Conservation (phyloP, 2,329 filamentous ascomycete genomes). For the Teratosphaeria pseudoeucalypti region DNA sequence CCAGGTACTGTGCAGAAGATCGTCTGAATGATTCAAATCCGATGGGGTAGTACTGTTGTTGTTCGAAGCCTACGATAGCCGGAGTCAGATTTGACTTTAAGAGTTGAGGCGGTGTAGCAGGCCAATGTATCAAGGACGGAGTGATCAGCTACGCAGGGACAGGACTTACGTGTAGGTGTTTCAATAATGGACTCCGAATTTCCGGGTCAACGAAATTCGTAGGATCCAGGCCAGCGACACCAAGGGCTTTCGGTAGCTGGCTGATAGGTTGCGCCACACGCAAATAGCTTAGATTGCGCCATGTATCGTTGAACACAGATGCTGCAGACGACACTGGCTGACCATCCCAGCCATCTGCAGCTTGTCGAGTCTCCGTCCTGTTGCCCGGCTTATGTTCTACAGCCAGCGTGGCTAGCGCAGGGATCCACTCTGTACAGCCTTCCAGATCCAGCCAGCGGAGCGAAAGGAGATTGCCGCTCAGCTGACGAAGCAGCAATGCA, state of each 20-base stretch:
- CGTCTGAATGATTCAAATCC: not conserved
- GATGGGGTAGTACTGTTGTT: not conserved
- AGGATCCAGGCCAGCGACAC: not conserved
- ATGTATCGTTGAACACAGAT: constrained; percentile 30
- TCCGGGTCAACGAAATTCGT: not conserved
- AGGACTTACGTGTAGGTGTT: not conserved
- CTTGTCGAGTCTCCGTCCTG: not conserved
- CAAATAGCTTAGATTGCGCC: constrained; percentile 35
- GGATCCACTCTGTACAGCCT: constrained; percentile 47
- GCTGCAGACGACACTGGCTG: not conserved
- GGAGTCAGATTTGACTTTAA: too few relatives aligned
- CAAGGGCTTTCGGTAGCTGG: not conserved
- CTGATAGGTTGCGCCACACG: constrained; percentile 26
- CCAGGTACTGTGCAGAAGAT: constrained; percentile 10
- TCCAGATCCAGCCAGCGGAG: constrained; percentile 53
- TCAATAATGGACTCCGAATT: not conserved
- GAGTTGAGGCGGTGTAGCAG: too few relatives aligned
- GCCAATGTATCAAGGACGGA: too few relatives aligned
- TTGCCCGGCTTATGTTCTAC: not conserved
- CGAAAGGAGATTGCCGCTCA: constrained; percentile 47
- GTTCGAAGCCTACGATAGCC: not conserved
- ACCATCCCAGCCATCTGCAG: not conserved
- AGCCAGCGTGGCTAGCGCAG: constrained; percentile 32
- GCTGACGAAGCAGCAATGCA: constrained; percentile 44
- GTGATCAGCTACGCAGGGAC: too few relatives aligned